Percentiles rank a stretch among this genome's conserved stretches.
phyloP scores from a whole-genome alignment of 495 filamentous ascomycete genomes.

The Aspergillus bridgeri region DNA sequence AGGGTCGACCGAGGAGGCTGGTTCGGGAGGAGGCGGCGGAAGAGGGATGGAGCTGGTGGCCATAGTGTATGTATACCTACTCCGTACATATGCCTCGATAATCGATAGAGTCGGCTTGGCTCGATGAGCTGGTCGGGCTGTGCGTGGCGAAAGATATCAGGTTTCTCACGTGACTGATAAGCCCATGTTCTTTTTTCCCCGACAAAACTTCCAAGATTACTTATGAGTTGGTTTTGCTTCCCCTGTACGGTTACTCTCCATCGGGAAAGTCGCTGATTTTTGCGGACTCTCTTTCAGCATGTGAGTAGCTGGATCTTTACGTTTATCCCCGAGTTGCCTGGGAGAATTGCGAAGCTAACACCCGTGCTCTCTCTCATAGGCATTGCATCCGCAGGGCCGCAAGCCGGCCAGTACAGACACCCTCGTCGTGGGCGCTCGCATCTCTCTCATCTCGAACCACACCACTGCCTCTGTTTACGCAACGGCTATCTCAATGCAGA shows the following conservation, averaged over 20 bases:
- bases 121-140: too few species aligned
- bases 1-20: too few species aligned
- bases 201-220: too few species aligned
- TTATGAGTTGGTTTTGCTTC: too few species aligned
- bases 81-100: too few species aligned
- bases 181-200: too few species aligned
- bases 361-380: conserved; percentile 21
- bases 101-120: too few species aligned
- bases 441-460: not conserved
- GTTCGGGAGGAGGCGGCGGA: too few species aligned
- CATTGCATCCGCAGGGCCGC: conserved; percentile 51
- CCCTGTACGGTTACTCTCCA: too few species aligned
- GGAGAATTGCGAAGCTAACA: conserved; percentile 3
- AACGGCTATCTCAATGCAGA: not conserved
- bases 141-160: too few species aligned
- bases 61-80: too few species aligned
- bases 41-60: too few species aligned
- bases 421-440: not conserved
- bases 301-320: not conserved
- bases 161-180: not conserved
- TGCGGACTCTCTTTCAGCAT: not conserved
- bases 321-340: not conserved
- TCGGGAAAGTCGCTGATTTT: not conserved
- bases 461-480: not conserved
- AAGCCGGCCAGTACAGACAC: conserved; percentile 39